Conservation (phyloP, 2,329 filamentous ascomycete genomes). For the Pestalotiopsis fici region DNA sequence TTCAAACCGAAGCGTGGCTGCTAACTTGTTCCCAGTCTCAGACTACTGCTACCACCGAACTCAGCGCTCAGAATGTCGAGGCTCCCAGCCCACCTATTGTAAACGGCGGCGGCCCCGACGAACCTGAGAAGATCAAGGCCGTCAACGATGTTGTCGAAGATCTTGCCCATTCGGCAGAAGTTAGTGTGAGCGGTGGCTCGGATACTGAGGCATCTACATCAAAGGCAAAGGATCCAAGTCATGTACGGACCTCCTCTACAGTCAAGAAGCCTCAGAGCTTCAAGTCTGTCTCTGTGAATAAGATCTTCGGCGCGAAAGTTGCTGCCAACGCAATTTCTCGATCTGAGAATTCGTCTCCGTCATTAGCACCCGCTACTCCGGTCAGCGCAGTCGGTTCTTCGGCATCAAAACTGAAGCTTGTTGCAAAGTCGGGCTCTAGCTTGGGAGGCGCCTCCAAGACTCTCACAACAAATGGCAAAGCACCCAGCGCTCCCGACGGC, state of each 20-base stretch:
- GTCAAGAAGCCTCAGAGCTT: slow-evolving; percentile 77
- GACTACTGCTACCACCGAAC: slow-evolving; percentile 30
- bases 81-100: slow-evolving; percentile 40
- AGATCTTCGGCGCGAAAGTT: slow-evolving; percentile 75
- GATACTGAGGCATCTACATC: slow-evolving; percentile 72
- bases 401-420: slow-evolving; percentile 67
- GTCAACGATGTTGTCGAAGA: slow-evolving; percentile 59
- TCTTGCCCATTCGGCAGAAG: slow-evolving; percentile 62
- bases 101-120: slow-evolving; percentile 53
- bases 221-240: slow-evolving; percentile 57
- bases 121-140: slow-evolving; percentile 55
- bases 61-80: slow-evolving; percentile 49
- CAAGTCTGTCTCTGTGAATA: slow-evolving; percentile 85
- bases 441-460: slow-evolving; percentile 52
- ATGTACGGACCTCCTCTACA: slow-evolving; percentile 58
- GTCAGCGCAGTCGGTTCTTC: slow-evolving; percentile 48
- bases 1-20: neutral
- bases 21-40: slow-evolving; percentile 22
- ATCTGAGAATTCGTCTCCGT: slow-evolving; percentile 45
- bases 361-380: slow-evolving; percentile 41
- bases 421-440: slow-evolving; percentile 72
- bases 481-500: slow-evolving; percentile 65
- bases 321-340: slow-evolving; percentile 48
- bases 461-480: slow-evolving; percentile 57
- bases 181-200: slow-evolving; percentile 72